Percentiles rank a stretch among this genome's conserved stretches.
These are phyloP conservation scores for Candida andamanensis DNA, from an alignment of 805 yeast genomes.

Conservation along the genomic window DNA sequence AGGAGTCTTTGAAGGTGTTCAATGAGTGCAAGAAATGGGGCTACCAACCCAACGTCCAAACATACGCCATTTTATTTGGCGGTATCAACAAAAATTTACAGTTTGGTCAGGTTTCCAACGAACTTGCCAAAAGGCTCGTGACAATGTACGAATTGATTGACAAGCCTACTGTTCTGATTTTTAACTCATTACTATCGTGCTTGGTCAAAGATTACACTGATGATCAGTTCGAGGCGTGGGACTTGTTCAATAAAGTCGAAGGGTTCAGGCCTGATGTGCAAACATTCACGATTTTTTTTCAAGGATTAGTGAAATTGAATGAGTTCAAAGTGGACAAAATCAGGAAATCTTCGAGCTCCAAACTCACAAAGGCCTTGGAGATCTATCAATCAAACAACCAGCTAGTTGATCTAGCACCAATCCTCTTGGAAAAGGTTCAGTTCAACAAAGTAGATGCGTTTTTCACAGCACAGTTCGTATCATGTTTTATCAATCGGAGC, in stretches of 20 bases:
- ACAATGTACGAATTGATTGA: constrained; percentile 15
- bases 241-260: constrained; percentile 22
- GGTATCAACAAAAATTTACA: constrained; percentile 28
- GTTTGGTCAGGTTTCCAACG: constrained; percentile 27
- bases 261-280: constrained; percentile 24
- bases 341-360: constrained; percentile 10
- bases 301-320: constrained; percentile 19
- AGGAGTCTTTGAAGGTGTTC: constrained; percentile 46
- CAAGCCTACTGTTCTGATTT: constrained; percentile 18
- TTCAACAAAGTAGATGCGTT: background rate
- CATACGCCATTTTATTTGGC: constrained; percentile 29
- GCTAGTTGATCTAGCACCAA: constrained; percentile 13
- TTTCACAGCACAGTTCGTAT: constrained; percentile 25
- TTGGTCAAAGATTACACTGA: constrained; percentile 29
- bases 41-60: constrained; percentile 46
- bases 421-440: constrained; percentile 1
- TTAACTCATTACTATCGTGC: constrained; percentile 33
- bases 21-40: constrained; percentile 60
- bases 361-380: constrained; percentile 16
- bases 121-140: constrained; percentile 16
- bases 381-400: constrained; percentile 25
- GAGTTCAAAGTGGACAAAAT: constrained; percentile 1
- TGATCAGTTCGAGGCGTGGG: constrained; percentile 34
- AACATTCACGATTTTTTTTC: constrained; percentile 35
- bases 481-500: constrained; percentile 16